Conservation (phyloP, 2,329 filamentous ascomycete species). For the Pyrenophora graminea region DNA sequence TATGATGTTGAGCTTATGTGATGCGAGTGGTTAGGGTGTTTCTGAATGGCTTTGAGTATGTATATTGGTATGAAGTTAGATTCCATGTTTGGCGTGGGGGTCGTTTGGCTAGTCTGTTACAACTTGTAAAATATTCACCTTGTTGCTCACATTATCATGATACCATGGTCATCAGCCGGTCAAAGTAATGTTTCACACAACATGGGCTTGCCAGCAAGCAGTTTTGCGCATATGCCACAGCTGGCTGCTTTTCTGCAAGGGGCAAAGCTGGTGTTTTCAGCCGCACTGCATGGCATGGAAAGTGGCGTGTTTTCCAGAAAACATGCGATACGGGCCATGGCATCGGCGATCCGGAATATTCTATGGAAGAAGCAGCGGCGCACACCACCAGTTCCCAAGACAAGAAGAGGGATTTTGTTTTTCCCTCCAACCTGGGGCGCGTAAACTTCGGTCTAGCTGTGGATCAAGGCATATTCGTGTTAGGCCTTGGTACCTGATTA, state of each 20-base stretch:
- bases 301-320: background rate
- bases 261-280: too few species aligned
- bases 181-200: too few species aligned
- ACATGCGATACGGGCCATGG: too few species aligned
- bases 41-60: background rate
- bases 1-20: constrained; percentile 19
- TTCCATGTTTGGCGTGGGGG: background rate
- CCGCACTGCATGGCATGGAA: too few species aligned
- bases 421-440: constrained; percentile 5
- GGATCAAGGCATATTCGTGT: constrained; percentile 4
- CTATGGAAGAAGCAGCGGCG: background rate
- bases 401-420: background rate
- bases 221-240: too few species aligned
- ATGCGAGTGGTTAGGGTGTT: background rate
- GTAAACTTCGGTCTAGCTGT: constrained; percentile 1
- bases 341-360: background rate
- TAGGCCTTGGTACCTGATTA: constrained; percentile 9
- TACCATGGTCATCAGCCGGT: too few species aligned
- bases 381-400: background rate
- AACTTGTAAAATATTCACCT: too few species aligned
- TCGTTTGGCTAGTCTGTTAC: background rate
- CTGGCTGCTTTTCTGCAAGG: too few species aligned
- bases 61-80: too few species aligned
- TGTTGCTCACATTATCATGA: too few species aligned
- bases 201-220: too few species aligned